phyloP scores from a whole-genome alignment of 2,329 filamentous ascomycete species.

The Penicillium sclerotigenum region DNA sequence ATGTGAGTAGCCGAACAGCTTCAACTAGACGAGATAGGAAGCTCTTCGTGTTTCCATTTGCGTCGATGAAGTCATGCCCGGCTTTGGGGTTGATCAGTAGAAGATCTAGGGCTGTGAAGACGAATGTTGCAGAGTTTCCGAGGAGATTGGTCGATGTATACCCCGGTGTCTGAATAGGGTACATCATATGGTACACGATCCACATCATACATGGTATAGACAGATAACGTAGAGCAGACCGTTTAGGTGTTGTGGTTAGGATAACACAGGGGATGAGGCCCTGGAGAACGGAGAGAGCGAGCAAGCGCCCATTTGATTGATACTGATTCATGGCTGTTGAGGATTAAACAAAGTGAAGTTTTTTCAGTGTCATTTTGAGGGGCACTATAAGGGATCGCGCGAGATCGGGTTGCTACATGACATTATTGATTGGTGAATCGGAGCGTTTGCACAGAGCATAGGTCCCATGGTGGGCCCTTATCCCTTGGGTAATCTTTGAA shows the following conservation, averaged over 20 bases:
- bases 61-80: constrained; percentile 4
- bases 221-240: constrained; percentile 11
- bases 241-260: constrained; percentile 10
- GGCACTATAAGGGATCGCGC: not conserved
- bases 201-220: constrained; percentile 9
- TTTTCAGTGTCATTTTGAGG: not conserved
- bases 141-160: not conserved
- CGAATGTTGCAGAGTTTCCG: not conserved
- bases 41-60: not conserved
- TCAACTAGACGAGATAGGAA: constrained; percentile 4
- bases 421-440: not conserved
- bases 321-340: not conserved
- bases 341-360: not conserved
- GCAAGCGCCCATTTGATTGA: not conserved
- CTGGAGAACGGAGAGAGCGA: not conserved
- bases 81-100: constrained; percentile 17
- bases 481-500: not conserved
- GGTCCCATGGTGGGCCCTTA: not conserved
- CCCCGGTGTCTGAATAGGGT: not conserved
- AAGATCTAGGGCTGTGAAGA: constrained; percentile 11
- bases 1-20: constrained; percentile 5
- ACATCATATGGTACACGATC: constrained; percentile 2
- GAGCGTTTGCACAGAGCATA: not conserved
- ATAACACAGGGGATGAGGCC: constrained; percentile 3
- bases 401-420: not conserved